Evolutionary conservation across 78 protist genomes (phyloP).

Genomic region (Dictyostelium discoideum): DNA sequence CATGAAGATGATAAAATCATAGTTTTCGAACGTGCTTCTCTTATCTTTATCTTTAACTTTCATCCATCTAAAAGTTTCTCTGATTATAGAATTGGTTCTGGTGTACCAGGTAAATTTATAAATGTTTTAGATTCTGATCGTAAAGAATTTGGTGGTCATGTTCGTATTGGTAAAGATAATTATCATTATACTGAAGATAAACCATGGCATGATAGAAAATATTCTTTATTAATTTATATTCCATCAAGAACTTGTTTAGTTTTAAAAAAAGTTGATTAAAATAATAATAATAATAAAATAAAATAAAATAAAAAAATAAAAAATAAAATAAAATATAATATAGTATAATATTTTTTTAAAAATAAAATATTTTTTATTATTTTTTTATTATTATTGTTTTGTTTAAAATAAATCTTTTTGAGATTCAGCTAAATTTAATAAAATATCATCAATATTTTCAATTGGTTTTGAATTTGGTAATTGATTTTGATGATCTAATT

Average conservation of each 20-base stretch:
- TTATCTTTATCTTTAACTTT: slow-evolving; percentile 91
- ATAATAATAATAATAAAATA: neutral
- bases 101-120: slow-evolving; percentile 43
- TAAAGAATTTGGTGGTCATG: slow-evolving; percentile 77
- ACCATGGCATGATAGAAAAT: slow-evolving; percentile 65
- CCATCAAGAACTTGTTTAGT: slow-evolving; percentile 81
- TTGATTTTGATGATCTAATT: slow-evolving; percentile 1
- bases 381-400: neutral
- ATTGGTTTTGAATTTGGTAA: neutral
- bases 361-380: neutral
- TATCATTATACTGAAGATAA: slow-evolving; percentile 28
- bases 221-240: slow-evolving; percentile 63
- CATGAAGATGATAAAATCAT: slow-evolving; percentile 93
- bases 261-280: slow-evolving; percentile 17
- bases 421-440: slow-evolving; percentile 15
- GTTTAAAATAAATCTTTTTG: slow-evolving; percentile 32
- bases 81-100: slow-evolving; percentile 86
- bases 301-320: neutral
- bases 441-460: neutral
- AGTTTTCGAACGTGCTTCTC: slow-evolving; percentile 87
- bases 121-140: slow-evolving; percentile 66
- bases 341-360: neutral
- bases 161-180: neutral
- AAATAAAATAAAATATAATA: neutral
- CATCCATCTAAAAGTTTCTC: slow-evolving; percentile 82